A percentile compares a stretch with the other conserved stretches of the same genome.
Evolutionary conservation across 1,139 yeast species (phyloP).

Genomic region (Meyerozyma athensensis): DNA sequence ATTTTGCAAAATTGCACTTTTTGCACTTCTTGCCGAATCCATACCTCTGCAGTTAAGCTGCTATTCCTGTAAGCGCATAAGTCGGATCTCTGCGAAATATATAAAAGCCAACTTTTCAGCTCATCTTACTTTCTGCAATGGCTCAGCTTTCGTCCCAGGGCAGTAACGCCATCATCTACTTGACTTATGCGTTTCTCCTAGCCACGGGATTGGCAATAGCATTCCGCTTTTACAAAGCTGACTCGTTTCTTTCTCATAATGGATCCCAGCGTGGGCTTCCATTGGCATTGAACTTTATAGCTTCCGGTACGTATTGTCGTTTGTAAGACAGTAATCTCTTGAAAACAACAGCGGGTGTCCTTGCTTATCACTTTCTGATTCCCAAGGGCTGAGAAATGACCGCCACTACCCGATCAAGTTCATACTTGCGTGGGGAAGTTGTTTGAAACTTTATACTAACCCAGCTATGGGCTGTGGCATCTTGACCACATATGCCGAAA

Average conservation of each 20-base stretch:
- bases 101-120: too few species aligned
- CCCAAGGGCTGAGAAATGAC: constrained; percentile 61
- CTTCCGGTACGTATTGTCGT: constrained; percentile 63
- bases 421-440: constrained; percentile 83
- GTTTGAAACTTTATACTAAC: constrained; percentile 11
- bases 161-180: constrained; percentile 70
- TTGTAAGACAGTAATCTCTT: neutral
- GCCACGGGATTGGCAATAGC: constrained; percentile 58
- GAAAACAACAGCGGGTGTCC: constrained; percentile 47
- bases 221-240: constrained; percentile 41
- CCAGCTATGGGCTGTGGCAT: constrained; percentile 90
- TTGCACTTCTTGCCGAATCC: neutral
- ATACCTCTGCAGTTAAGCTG: too few species aligned
- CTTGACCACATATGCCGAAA: constrained; percentile 77
- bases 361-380: constrained; percentile 14
- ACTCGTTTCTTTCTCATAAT: constrained; percentile 66
- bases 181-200: constrained; percentile 65
- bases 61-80: constrained; percentile 3
- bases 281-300: constrained; percentile 77
- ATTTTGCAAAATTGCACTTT: too few species aligned
- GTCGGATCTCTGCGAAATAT: too few species aligned
- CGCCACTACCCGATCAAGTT: constrained; percentile 86
- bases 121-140: constrained; percentile 13
- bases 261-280: constrained; percentile 81
- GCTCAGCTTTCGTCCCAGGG: constrained; percentile 37